Evolutionary conservation across 148 eudicot species (phyloP), one percentile per base, ranked within the genome.

Genomic region (Rhododendron ferrugineum): DNA sequence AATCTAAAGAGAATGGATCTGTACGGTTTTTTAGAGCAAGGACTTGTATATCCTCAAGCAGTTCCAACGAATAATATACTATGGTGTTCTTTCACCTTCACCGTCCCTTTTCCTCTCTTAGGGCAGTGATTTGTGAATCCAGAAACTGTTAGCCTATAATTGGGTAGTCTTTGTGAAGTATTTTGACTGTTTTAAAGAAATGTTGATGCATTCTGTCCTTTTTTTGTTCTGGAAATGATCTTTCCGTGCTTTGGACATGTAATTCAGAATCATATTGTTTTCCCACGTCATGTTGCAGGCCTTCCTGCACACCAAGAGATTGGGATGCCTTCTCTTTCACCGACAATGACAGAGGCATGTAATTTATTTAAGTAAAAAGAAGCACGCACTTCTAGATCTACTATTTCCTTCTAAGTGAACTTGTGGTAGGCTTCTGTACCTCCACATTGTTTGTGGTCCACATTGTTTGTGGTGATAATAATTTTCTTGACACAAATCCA

Each of bases 311-410:
- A 95, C 88, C 94, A 93, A 83, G 98, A 93, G 88, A 91, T 95
- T 79, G 98, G 98, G 85, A 97, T 97, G 99, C 99, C 99, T 74
- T 97, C 99, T 83, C 96, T 92, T 83, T 95, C 98, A 62, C 98
- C 98, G 20, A 95, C 99, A 66, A 97, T 97, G 99, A 91, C 96
- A 58, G 99, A 97, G 98, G 99, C 87, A 90, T 85, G 88, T 81
- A 50, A 42, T 85, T 42, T 66, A 60, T 46, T 83, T 14, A 60
- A 60, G 73, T 85, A 70, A 60, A 82, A 7, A 66, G 56, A 7
- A 68, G 30, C 34, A 47, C 22, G 23, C 22, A 49, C 10, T 86
- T 76, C 42, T 81, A 66, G 56, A 81, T 82, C 66, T 44, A 60
- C 78, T 30, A 7, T 49, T 83, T 84, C 60, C 22, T 83, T 86